phyloP scores from a whole-genome alignment of 2,329 filamentous ascomycete genomes.

The Westerdykella aurantiaca region DNA sequence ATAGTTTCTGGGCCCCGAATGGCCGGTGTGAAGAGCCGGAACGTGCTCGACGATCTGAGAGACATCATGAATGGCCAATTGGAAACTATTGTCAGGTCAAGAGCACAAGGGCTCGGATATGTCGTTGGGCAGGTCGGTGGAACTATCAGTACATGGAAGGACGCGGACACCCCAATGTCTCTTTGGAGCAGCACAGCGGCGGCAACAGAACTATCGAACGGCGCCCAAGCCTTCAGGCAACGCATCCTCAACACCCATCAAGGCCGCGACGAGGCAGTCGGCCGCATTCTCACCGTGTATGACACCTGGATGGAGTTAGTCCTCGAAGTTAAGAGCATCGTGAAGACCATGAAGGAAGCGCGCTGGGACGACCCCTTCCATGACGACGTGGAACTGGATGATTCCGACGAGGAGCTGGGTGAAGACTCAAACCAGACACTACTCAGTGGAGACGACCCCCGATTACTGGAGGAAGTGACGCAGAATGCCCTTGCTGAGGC shows the following conservation, averaged over 20 bases:
- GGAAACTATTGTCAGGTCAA: conserved; percentile 55
- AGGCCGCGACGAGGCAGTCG: conserved; percentile 64
- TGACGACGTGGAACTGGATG: conserved; percentile 66
- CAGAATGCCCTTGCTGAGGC: conserved; percentile 52
- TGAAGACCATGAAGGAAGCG: conserved; percentile 60
- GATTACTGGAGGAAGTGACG: conserved; percentile 55
- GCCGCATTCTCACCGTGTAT: conserved; percentile 58
- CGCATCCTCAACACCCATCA: conserved; percentile 64
- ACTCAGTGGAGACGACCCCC: conserved; percentile 67
- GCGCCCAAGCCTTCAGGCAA: conserved; percentile 63
- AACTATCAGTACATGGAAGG: conserved; percentile 56
- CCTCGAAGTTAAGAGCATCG: conserved; percentile 57
- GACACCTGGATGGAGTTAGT: conserved; percentile 68
- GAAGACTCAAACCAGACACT: conserved; percentile 61
- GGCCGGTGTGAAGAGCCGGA: conserved; percentile 60
- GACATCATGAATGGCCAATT: conserved; percentile 64
- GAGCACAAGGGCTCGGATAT: conserved; percentile 58
- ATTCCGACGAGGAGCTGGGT: conserved; percentile 63
- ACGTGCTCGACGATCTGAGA: conserved; percentile 64
- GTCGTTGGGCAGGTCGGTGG: conserved; percentile 61
- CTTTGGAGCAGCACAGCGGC: conserved; percentile 65
- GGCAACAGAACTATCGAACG: conserved; percentile 59
- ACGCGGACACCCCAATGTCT: conserved; percentile 44
- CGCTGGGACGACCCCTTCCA: conserved; percentile 72
- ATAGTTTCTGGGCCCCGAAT: conserved; percentile 61